phyloP scores from a whole-genome alignment of 176 grass and related monocot genomes.

The Cymbopogon citratus region DNA sequence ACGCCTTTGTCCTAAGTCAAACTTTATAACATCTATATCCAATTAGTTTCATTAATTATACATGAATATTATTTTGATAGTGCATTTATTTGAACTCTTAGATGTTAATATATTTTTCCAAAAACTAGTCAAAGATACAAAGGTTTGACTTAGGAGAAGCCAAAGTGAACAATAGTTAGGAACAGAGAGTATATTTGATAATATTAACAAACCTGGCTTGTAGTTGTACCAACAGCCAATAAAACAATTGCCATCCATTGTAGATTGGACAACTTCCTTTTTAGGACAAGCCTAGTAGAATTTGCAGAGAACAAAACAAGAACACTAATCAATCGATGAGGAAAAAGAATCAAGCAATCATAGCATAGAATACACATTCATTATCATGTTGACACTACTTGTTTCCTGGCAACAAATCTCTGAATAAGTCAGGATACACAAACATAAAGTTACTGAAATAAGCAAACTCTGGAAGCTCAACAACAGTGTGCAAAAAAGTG shows the following conservation, averaged over 20 bases:
- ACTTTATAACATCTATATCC: neutral
- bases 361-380: neutral
- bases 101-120: neutral
- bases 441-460: neutral
- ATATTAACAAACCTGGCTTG: constrained; percentile 69
- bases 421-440: neutral
- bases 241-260: constrained; percentile 95
- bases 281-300: constrained; percentile 67
- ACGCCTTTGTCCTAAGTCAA: neutral
- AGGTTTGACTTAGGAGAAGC: neutral
- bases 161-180: neutral
- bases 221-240: constrained; percentile 87
- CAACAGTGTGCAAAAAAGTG: neutral
- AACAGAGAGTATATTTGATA: neutral
- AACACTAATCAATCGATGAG: constrained; percentile 6
- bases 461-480: neutral
- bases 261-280: constrained; percentile 74
- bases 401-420: neutral
- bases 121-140: neutral
- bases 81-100: neutral
- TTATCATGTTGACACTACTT: neutral
- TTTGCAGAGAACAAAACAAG: constrained; percentile 18
- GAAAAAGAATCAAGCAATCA: constrained; percentile 10
- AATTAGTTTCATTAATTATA: neutral
- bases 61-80: neutral